Percentiles rank a stretch among this genome's conserved stretches.
Evolutionary conservation across 2,329 filamentous ascomycete species (phyloP).

Genomic region (Fusarium chlamydosporum): DNA sequence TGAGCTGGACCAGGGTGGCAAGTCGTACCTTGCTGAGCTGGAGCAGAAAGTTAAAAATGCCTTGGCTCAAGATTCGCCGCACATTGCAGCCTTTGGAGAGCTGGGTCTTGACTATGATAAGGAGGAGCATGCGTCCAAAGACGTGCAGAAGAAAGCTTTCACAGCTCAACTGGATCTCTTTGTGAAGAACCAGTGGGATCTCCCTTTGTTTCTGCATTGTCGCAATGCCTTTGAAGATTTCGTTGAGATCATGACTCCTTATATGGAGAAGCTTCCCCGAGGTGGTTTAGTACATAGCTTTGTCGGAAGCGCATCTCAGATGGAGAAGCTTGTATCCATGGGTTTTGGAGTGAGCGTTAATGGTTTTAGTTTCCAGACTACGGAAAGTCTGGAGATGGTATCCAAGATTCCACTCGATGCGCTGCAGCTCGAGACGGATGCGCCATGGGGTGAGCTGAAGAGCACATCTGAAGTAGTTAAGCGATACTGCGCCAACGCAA

Average conservation of each 20-base stretch:
- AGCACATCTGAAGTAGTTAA: slow-evolving; percentile 53
- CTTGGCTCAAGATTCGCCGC: slow-evolving; percentile 45
- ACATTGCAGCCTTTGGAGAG: slow-evolving; percentile 63
- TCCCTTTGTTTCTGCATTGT: slow-evolving; percentile 49
- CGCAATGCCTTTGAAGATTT: slow-evolving; percentile 51
- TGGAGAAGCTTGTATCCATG: slow-evolving; percentile 47
- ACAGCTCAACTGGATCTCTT: slow-evolving; percentile 48
- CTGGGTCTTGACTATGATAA: slow-evolving; percentile 66
- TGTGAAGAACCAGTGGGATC: slow-evolving; percentile 46
- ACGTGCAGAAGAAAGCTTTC: slow-evolving; percentile 47
- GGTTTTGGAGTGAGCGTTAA: slow-evolving; percentile 58
- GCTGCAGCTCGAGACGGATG: slow-evolving; percentile 50
- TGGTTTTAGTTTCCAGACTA: slow-evolving; percentile 59
- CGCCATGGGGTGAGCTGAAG: slow-evolving; percentile 51
- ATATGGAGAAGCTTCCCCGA: slow-evolving; percentile 49
- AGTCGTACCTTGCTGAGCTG: slow-evolving; percentile 44
- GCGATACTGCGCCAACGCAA: slow-evolving; percentile 58
- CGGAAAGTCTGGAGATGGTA: slow-evolving; percentile 47
- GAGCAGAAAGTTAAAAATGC: slow-evolving; percentile 47
- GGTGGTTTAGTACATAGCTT: slow-evolving; percentile 50
- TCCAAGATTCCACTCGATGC: slow-evolving; percentile 43
- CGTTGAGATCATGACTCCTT: slow-evolving; percentile 57
- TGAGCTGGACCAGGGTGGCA: slow-evolving; percentile 56
- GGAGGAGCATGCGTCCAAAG: slow-evolving; percentile 59
- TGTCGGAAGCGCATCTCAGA: slow-evolving; percentile 44